Base-by-base conservation (phyloP, 2,329 filamentous ascomycete species). In the Fusarium longipes region DNA sequence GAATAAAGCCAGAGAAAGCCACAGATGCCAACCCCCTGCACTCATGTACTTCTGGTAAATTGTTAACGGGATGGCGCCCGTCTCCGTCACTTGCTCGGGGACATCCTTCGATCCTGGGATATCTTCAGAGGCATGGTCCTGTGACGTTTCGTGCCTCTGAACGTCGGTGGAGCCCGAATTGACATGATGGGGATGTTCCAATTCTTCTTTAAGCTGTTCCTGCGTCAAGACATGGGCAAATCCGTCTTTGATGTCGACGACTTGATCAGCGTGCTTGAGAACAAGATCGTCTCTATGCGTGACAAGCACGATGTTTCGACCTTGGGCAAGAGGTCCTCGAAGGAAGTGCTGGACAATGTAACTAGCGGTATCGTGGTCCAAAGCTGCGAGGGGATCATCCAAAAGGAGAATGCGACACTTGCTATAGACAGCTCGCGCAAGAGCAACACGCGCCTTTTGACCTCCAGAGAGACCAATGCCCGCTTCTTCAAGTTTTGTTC, bases 31-130 rank as follows among this genome's bases (percentile, higher is more conserved):
- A 14, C 88, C 90, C 3, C 93, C 93, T 7, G 93, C 92, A 76
- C 89, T 91, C 79, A 97, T 89, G 69, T 97, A 97, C 65, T 89
- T 88, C 88, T 91, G 93, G 74, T 97, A 97, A 0, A 97, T 89
- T 8, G 84, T 84, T 12, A 87, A 80, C 70, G 93, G 87, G 2
- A 97, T 91, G 2, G 91, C 89, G 18, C 93, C 93, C 61, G 92
- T 77, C 32, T 77, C 76, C 0, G 73, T 67, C 0, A 75, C 68
- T 24, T 79, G 77, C 36, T 80, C 78, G 0, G 77, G 78, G 1
- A 72, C 70, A 0, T 77, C 73, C 4, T 71, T 74, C 14, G 70
- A 27, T 3, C 36, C 57, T 0, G 54, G 24, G 1, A 57, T 35
- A 1, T 73, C 71, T 4, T 73, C 73, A 1, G 74, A 63, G 8